Evolutionary conservation across 2,329 filamentous ascomycete species (phyloP).

Genomic region (Sporothrix inflata): DNA sequence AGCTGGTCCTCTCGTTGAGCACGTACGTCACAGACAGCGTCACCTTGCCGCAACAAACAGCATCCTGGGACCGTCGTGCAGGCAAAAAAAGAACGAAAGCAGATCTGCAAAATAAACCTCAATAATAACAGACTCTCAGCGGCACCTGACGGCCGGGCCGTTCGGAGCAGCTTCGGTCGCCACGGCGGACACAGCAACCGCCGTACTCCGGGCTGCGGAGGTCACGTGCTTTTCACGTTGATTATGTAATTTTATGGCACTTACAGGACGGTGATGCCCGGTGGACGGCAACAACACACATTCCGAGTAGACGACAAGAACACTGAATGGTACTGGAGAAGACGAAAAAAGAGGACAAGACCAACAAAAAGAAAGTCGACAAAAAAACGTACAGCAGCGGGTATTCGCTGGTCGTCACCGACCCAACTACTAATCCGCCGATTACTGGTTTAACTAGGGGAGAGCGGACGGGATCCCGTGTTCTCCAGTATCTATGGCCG

Average conservation of each 20-base stretch:
- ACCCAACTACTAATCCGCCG: no score
- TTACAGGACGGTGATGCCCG: no score
- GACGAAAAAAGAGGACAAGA: no score
- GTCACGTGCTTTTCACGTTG: neutral
- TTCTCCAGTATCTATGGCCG: no score
- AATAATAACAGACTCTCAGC: neutral
- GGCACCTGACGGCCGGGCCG: neutral
- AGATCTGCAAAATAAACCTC: neutral
- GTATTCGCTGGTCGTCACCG: no score
- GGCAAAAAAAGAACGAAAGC: neutral
- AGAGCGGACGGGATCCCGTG: no score
- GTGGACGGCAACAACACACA: no score
- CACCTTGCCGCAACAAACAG: neutral
- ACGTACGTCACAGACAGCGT: neutral
- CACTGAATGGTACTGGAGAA: no score
- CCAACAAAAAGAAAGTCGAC: no score
- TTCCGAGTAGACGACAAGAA: no score
- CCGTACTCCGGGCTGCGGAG: neutral
- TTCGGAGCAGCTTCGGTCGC: neutral
- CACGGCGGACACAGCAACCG: neutral
- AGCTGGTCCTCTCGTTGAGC: neutral
- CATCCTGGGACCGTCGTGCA: neutral
- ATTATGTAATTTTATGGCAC: neutral
- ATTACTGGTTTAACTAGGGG: no score
- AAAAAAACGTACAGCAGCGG: no score